These are phyloP conservation scores for Aspergillus vadensis DNA, from an alignment of 2,329 filamentous ascomycete genomes.

Conservation along the genomic window DNA sequence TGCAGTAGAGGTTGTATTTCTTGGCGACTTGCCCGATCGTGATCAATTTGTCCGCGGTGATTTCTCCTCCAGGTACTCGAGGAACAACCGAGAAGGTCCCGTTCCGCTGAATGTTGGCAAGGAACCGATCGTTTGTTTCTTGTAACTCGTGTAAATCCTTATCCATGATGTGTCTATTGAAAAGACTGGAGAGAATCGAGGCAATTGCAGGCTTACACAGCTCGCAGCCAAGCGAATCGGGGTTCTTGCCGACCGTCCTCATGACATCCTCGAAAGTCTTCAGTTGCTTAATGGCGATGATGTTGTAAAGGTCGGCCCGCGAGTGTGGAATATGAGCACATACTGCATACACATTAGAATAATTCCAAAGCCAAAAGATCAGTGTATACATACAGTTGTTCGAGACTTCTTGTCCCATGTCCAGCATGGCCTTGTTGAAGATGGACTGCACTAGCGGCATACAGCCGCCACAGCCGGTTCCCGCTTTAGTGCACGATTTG, in stretches of 20 bases:
- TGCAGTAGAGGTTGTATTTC: conserved; percentile 82
- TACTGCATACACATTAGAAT: conserved; percentile 44
- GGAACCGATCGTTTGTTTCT: conserved; percentile 85
- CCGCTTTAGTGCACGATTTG: conserved; percentile 88
- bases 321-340: conserved; percentile 84
- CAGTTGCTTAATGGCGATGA: conserved; percentile 78
- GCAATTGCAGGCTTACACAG: conserved; percentile 81
- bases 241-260: conserved; percentile 72
- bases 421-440: conserved; percentile 84
- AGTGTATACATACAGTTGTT: conserved; percentile 59
- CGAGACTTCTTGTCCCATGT: conserved; percentile 82
- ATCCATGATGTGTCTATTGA: conserved; percentile 81
- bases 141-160: conserved; percentile 71
- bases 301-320: conserved; percentile 85
- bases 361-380: neutral
- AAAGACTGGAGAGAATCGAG: conserved; percentile 78
- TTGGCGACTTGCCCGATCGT: conserved; percentile 81
- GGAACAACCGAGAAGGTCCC: conserved; percentile 89
- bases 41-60: conserved; percentile 82
- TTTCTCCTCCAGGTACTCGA: conserved; percentile 79
- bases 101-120: conserved; percentile 89
- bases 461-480: conserved; percentile 87
- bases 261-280: conserved; percentile 75
- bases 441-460: conserved; percentile 86
- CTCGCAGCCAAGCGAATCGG: conserved; percentile 77